Evolutionary conservation across 2,329 filamentous ascomycete genomes (phyloP), one percentile per base, ranked within the genome.

Genomic region (Thermoascus crustaceus): DNA sequence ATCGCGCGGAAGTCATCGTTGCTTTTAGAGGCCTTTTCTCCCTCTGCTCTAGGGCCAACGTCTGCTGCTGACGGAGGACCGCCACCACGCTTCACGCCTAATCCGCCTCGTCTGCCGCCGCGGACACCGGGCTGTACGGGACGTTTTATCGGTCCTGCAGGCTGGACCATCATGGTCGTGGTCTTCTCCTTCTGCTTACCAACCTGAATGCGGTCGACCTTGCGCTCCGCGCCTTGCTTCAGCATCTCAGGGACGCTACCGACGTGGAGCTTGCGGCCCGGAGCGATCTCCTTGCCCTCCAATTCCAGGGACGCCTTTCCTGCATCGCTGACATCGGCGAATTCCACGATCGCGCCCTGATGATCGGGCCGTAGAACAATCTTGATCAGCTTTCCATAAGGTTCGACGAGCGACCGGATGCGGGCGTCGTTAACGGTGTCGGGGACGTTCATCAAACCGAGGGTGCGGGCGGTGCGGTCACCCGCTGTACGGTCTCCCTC

Each of bases 341-440:
- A 95, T 54, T 96, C 91, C 23, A 96, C 72, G 36, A 89, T 82
- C 4, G 88, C 91, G 8, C 87, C 88, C 39, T 81, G 79, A 43
- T 94, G 84, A 40, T 86, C 76, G 1, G 87, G 85, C 30, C 86
- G 79, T 7, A 95, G 70, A 8, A 82, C 71, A 3, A 96, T 71
- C 57, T 88, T 89, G 44, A 80, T 70, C 16, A 95, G 70, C 1
- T 71, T 60, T 1, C 86, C 87, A 29, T 80, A 72, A 1, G 77
- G 72, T 47, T 86, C 81, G 6, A 83, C 78, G 2, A 93, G 66
- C 0, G 78, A 72, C 29, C 76, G 76, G 36, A 98, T 76, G 19
- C 88, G 85, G 1, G 83, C 78, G 51, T 94, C 85, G 45, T 93
- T 95, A 50, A 96, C 77, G 0, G 88, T 96, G 53, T 96, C 91